These are phyloP conservation scores for Chrysoporthe deuterocubensis DNA, from an alignment of 2,329 filamentous ascomycete genomes.

Conservation along the genomic window DNA sequence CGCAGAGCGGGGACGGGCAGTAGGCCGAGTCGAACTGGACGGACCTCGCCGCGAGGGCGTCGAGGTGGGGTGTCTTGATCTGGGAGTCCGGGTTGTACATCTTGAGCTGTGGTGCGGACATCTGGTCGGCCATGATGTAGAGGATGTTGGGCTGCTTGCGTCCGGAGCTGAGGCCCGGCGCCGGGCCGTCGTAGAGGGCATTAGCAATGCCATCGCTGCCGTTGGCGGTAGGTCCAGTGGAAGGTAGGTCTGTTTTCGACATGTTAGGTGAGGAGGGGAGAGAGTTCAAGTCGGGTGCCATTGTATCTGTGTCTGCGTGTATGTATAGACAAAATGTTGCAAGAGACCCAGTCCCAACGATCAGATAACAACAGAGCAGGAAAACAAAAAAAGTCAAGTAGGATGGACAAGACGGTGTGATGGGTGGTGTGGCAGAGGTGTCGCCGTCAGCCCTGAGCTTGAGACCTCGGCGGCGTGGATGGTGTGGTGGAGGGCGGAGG, in stretches of 20 bases:
- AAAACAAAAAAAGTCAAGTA: conserved; percentile 9
- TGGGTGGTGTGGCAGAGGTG: conserved; percentile 9
- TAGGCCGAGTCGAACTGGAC: conserved; percentile 95
- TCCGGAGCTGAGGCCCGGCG: conserved; percentile 22
- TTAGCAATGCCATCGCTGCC: conserved; percentile 34
- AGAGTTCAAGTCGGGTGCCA: conserved; percentile 78
- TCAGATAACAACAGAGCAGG: conserved; percentile 5
- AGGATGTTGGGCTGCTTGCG: conserved; percentile 68
- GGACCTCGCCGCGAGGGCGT: conserved; percentile 77
- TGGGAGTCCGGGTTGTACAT: conserved; percentile 88
- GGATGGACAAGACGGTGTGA: background rate
- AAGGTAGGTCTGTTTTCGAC: conserved; percentile 15
- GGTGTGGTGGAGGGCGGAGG: too few relatives aligned
- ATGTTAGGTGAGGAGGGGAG: conserved; percentile 58
- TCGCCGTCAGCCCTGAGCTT: background rate
- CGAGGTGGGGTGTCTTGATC: conserved; percentile 91
- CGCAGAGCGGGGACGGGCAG: conserved; percentile 91
- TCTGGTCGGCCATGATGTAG: conserved; percentile 97
- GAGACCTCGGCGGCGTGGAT: background rate
- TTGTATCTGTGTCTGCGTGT: conserved; percentile 39
- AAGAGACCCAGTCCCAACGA: conserved; percentile 17
- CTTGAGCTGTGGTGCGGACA: conserved; percentile 86
- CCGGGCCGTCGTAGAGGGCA: conserved; percentile 20
- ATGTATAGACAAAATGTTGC: conserved; percentile 17
- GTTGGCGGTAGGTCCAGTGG: conserved; percentile 19